Evolutionary conservation across 495 filamentous ascomycete species (phyloP).

Genomic region (Aspergillus funiculosus): DNA sequence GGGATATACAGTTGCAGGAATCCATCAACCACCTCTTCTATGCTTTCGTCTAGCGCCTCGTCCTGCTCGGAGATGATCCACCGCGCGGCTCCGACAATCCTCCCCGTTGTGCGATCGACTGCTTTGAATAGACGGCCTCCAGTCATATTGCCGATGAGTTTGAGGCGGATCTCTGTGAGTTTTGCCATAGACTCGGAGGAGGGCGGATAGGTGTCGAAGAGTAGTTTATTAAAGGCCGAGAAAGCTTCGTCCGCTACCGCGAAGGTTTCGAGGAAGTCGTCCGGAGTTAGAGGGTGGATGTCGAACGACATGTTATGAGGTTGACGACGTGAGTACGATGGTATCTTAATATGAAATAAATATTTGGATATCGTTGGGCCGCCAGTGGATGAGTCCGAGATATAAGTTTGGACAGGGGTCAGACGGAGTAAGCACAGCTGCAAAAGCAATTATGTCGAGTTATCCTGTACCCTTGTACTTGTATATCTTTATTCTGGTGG

Average conservation of each 20-base stretch:
- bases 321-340: too few relatives aligned
- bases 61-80: conserved; percentile 19
- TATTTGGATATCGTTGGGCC: too few relatives aligned
- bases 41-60: not conserved
- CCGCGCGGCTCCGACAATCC: conserved; percentile 22
- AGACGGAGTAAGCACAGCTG: too few relatives aligned
- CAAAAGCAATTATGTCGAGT: too few relatives aligned
- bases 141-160: not conserved
- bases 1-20: conserved; percentile 1
- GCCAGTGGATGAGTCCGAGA: too few relatives aligned
- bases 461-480: too few relatives aligned
- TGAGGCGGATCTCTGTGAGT: not conserved
- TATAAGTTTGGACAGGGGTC: too few relatives aligned
- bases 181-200: not conserved
- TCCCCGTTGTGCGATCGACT: conserved; percentile 15
- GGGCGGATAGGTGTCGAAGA: not conserved
- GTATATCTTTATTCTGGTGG: too few relatives aligned
- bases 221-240: not conserved
- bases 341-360: too few relatives aligned
- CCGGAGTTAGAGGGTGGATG: not conserved
- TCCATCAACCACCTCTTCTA: conserved; percentile 7
- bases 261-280: not conserved
- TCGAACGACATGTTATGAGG: too few relatives aligned
- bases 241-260: not conserved
- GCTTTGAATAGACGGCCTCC: conserved; percentile 9